Evolutionary conservation across 2,329 filamentous ascomycete species (phyloP), one percentile per base, ranked within the genome.

Genomic region (Paracoccidioides lutzii): DNA sequence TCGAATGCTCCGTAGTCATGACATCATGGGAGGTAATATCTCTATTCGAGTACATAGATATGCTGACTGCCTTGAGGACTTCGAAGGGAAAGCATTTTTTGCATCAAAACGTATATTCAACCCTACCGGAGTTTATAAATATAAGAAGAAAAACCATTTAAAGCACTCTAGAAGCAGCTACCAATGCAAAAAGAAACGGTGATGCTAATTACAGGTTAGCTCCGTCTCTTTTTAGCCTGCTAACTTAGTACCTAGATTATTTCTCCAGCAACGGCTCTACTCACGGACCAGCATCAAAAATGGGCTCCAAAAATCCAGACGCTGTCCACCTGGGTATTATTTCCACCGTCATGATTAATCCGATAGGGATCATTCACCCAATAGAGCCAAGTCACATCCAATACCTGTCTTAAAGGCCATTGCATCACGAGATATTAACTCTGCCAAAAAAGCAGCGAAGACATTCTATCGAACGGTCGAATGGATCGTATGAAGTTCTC

Each of bases 401-500:
- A 76, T 79, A 44, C 75, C 81, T 5, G 67, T 80, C 9, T 59
- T 83, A 10, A 71, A 76, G 30, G 76, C 72, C 5, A 73, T 83
- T 7, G 79, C 80, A 1, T 77, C 79, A 2, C 73, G 78, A 2
- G 73, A 80, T 63, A 63, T 61, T 28, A 62, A 64, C 4, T 75
- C 68, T 54, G 80, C 79, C 0, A 64, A 72, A 52, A 69, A 67
- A 0, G 79, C 71, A 61, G 78, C 77, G 1, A 74, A 74, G 58
- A 76, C 71, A 81, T 63, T 68, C 69, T 4, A 79, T 82, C 53
- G 74, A 74, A 0, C 75, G 60, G 65, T 70, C 54, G 67, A 68
- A 52, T 15, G 62, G 60, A 15, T 65, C 63, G 6, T 65, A 65
- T 49, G 54, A 63, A 45, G 64, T 58, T 1, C 56, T 64, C 1